Percentiles rank a stretch among this genome's conserved stretches.
phyloP scores from a whole-genome alignment of 495 filamentous ascomycete genomes.

The Aspergillus campestris region DNA sequence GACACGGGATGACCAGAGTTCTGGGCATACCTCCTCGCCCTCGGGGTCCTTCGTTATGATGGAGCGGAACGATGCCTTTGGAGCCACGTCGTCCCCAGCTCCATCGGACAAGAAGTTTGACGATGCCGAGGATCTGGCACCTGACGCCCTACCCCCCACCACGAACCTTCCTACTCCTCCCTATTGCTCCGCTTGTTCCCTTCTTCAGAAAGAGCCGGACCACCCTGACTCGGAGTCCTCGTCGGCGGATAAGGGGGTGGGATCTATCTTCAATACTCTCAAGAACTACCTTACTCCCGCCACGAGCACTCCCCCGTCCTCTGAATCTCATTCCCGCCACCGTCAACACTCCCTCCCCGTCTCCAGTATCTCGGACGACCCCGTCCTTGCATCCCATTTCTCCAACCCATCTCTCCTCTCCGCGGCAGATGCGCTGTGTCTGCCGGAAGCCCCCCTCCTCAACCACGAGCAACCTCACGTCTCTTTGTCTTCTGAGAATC shows the following conservation, averaged over 20 bases:
- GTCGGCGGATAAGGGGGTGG: constrained; percentile 26
- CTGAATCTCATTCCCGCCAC: constrained; percentile 32
- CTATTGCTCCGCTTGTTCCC: constrained; percentile 30
- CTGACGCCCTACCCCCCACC: constrained; percentile 17
- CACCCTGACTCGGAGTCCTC: constrained; percentile 26
- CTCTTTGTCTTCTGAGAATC: constrained; percentile 54
- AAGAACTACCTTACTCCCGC: constrained; percentile 36
- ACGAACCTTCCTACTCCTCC: constrained; percentile 36
- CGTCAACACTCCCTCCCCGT: constrained; percentile 51
- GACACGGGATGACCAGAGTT: constrained; percentile 12
- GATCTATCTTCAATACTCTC: constrained; percentile 33
- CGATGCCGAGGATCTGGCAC: constrained; percentile 8
- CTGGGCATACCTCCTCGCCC: constrained; percentile 18
- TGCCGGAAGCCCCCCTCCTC: constrained; percentile 43
- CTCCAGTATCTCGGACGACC: constrained; percentile 57
- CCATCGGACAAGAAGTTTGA: constrained; percentile 12
- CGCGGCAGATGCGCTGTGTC: constrained; percentile 47
- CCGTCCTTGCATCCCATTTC: constrained; percentile 63
- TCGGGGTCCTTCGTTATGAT: constrained; percentile 33
- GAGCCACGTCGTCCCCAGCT: constrained; percentile 16
- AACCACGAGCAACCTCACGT: constrained; percentile 43
- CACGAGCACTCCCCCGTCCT: constrained; percentile 11
- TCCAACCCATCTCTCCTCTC: constrained; percentile 60
- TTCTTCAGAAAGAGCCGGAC: constrained; percentile 36
- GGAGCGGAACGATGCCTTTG: constrained; percentile 30